Base-by-base conservation (phyloP, 768 basidiomycete species). In the Mycena kentingensis region DNA sequence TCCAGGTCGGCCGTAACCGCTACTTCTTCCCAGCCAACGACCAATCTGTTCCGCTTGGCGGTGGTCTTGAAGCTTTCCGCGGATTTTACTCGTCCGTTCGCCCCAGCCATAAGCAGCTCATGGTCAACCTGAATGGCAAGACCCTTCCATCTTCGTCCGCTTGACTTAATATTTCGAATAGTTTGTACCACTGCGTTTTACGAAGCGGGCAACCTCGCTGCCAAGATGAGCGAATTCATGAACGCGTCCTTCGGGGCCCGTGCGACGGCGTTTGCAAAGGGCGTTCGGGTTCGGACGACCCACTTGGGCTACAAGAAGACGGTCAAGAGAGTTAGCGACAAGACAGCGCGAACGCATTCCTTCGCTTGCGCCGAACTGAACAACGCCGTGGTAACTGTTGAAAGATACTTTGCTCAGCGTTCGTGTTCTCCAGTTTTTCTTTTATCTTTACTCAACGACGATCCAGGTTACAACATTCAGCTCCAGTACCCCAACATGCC, bases 251-350 rank as follows among this genome's bases (percentile, higher is more conserved):
- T 81, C 55, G 82, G 83, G 12, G 88, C 82, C 3, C 78, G 83
- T 22, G 63, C 76, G 28, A 73, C 73, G n/a, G 80, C 69, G 0
- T 92, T 90, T 57, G 84, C 80, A 34, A 82, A 76, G 53, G 79
- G 87, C 7, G 77, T 91, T 2, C 74, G 90, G 32, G 71, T 93
- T 41, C 76, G 74, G 64, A 82, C 88, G 1, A 77, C 67, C 2
- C 89, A 92, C 67, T 74, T 93, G 13, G 82, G 83, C n/a, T 86
- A 90, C 61, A 81, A 73, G 63, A 92, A 90, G 70, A 83, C 84
- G 0, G 77, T 93, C 52, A 87, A 85, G 65, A 67, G 67, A 2
- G 64, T 88, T 13, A 72, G 74, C 12, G 71, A 73, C 21, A 64
- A 82, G 29, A 77, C 72, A 21, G 75, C 88, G 0, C 69, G 63